Base-by-base conservation (phyloP, 495 filamentous ascomycete genomes). In the Penicillium bialowiezense region DNA sequence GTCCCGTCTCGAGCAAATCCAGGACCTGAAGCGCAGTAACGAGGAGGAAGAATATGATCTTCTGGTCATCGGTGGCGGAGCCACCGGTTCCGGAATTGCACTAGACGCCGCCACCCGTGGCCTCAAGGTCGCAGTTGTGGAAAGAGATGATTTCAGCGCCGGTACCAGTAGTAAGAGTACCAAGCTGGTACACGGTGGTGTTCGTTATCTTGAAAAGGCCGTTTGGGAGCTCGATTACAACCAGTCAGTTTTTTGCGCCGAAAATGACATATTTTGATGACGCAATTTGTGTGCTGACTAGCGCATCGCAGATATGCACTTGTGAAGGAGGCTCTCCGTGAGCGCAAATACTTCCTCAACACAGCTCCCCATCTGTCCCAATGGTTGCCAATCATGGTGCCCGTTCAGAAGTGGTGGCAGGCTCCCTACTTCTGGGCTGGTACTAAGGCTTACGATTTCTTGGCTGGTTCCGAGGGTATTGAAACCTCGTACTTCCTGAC, bases 381-480 rank as follows among this genome's bases (percentile, higher is more conserved):
- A 71, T 97, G 91, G 89, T 77, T 98, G 31, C 93, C 93, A 14
- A 98, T 98, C 55, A 98, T 98, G 93, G 81, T 98, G 50, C 93
- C 93, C 1, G 75, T 97, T 35, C 84, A 96, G 64, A 88, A 89
- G 57, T 97, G 91, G 93, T 97, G 90, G 89, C 91, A 97, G 68
- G 88, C 86, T 21, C 93, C 93, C 9, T 98, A 97, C 69, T 98
- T 95, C 72, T 97, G 92, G 91, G 86, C 81, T 5, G 93, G 93
- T 44, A 96, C 92, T 38, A 98, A 98, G 70, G 81, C 82, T 44
- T 98, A 98, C 70, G 93, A 97, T 74, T 83, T 93, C 55, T 76
- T 97, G 46, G 93, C 93, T 59, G 93, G 93, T 13, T 87, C 89
- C 33, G 93, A 98, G 71, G 95, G 92, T 46, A 95, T 98, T 55